Percentiles rank a stretch among this genome's conserved stretches.
Conservation (phyloP, 2,329 filamentous ascomycete species). For the Fusarium scirpi region DNA sequence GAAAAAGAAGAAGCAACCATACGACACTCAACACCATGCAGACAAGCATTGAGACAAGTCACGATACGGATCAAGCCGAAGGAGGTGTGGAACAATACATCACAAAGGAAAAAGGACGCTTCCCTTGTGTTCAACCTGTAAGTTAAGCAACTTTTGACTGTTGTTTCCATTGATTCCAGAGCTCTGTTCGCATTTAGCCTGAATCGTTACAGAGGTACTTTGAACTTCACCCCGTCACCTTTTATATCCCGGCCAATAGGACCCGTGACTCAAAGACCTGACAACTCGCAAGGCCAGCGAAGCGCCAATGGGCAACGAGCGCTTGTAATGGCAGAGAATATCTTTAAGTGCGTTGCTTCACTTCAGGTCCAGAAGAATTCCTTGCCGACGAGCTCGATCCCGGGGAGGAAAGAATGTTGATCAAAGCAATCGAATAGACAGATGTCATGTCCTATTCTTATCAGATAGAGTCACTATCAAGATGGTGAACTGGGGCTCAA, state of each 20-base stretch:
- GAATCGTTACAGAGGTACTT: conserved; percentile 23
- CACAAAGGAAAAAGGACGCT: background rate
- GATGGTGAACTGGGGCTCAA: conserved; percentile 3
- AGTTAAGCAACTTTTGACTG: background rate
- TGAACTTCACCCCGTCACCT: background rate
- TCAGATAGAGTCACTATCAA: background rate
- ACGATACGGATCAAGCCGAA: conserved; percentile 21
- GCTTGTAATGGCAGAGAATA: conserved; percentile 38
- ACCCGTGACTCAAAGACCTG: conserved; percentile 11
- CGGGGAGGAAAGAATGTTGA: background rate
- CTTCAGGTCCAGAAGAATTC: background rate
- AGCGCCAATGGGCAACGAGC: conserved; percentile 40
- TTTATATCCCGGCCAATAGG: conserved; percentile 39
- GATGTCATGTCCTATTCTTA: background rate
- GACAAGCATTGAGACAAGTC: conserved; percentile 17
- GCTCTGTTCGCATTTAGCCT: conserved; percentile 37
- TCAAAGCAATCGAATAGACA: background rate
- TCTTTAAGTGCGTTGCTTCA: background rate
- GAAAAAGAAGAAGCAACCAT: background rate
- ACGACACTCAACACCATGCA: conserved; percentile 13
- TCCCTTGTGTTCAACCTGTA: background rate
- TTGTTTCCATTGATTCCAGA: conserved; percentile 9
- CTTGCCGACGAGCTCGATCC: background rate
- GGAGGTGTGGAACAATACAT: conserved; percentile 20
- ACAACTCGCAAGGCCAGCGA: conserved; percentile 29